A percentile compares a stretch with the other conserved stretches of the same genome.
phyloP scores from a whole-genome alignment of 1,284 basidiomycete species.

The Cystobasidium slooffiae region DNA sequence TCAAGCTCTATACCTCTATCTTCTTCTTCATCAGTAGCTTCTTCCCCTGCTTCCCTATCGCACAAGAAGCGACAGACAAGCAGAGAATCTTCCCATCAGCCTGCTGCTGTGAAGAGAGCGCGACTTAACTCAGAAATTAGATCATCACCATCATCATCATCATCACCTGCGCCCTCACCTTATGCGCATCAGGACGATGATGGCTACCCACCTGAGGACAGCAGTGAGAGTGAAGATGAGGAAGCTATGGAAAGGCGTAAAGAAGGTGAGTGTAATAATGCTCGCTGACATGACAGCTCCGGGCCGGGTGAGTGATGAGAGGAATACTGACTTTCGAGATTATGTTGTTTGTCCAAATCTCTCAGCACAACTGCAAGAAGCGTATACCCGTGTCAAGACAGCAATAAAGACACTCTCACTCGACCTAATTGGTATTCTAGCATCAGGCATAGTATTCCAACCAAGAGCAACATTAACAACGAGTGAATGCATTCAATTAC shows the following conservation, averaged over 20 bases:
- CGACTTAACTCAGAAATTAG: conserved; percentile 22
- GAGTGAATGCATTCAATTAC: conserved; percentile 27
- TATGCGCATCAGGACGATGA: conserved; percentile 43
- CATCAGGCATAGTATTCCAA: conserved; percentile 40
- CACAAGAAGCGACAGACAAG: neutral
- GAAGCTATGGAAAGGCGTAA: neutral
- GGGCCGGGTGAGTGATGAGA: neutral
- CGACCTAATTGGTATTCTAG: conserved; percentile 29
- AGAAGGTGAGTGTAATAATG: neutral
- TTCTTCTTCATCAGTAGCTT: neutral
- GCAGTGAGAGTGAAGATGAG: conserved; percentile 29
- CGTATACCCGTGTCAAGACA: conserved; percentile 10
- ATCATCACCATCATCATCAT: conserved; percentile 26
- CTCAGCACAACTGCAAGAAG: conserved; percentile 8
- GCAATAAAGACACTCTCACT: conserved; percentile 26
- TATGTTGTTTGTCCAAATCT: neutral
- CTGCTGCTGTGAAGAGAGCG: conserved; percentile 9
- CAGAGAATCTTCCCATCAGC: conserved; percentile 1
- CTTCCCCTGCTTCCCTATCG: neutral
- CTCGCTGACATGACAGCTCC: neutral
- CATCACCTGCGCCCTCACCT: conserved; percentile 27
- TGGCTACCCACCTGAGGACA: conserved; percentile 39
- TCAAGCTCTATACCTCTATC: neutral
- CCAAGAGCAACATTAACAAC: conserved; percentile 41
- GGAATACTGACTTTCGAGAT: too few species aligned